A percentile compares a stretch with the other conserved stretches of the same genome.
These are phyloP conservation scores for Pleurozium schreberi DNA, from an alignment of 225 moss, liverwort and hornwort species.

Conservation along the genomic window DNA sequence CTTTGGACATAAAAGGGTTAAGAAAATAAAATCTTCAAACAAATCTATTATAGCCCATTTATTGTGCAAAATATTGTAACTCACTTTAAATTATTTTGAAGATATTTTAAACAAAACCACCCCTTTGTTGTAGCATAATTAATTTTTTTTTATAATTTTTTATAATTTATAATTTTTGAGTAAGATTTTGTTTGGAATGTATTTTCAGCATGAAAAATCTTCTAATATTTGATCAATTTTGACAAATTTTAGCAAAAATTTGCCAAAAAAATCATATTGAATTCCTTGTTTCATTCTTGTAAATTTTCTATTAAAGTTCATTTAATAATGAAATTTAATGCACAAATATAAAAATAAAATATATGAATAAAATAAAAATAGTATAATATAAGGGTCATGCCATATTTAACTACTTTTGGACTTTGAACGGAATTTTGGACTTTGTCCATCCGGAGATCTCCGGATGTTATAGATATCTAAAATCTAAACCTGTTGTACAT, in stretches of 20 bases:
- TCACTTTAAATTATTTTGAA: not conserved
- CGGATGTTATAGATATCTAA: no score
- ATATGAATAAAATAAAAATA: accelerated
- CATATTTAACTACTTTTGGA: no score
- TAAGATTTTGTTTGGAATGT: not conserved
- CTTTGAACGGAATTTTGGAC: no score
- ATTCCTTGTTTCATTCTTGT: not conserved
- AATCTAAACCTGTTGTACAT: no score
- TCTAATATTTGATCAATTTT: not conserved
- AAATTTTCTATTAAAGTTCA: not conserved
- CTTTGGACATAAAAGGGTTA: not conserved
- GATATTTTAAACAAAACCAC: not conserved
- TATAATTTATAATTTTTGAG: no score
- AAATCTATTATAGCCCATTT: not conserved
- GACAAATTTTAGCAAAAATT: not conserved
- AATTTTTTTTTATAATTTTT: no score
- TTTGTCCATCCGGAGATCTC: no score
- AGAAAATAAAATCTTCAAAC: not conserved
- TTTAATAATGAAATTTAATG: not conserved
- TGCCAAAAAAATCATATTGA: not conserved
- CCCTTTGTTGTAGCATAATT: no score
- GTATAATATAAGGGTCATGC: no score
- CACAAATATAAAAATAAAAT: not conserved
- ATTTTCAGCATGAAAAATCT: not conserved
- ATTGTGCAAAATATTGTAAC: not conserved